Evolutionary conservation across 139 green algal species (phyloP), one percentile per base, ranked within the genome.

Genomic region (Tetradesmus lagerheimii): DNA sequence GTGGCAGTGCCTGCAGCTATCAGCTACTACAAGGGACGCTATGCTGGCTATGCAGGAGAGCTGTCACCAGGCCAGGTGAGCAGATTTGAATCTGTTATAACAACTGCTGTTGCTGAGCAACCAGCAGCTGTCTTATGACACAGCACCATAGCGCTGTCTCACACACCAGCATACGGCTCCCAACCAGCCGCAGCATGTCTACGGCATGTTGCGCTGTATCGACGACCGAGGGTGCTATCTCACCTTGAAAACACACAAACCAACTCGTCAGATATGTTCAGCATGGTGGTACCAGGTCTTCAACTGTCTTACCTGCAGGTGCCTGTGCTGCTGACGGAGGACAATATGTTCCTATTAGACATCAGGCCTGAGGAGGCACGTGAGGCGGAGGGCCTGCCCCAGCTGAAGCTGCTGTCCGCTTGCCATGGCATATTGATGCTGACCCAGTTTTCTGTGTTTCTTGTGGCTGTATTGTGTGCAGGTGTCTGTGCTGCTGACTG

Each of bases 341-440:
- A 94, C 20, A 29, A 47, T 23, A 90, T 94, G 8, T 67, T 96
- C 43, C 91, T 96, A 76, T 77, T 96, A 29, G 94, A 96, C 77
- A 88, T 96, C 25, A 89, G 94, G 29, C 29, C 84, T 31, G 91
- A 94, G 62, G 80, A 75, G 77, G 57, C 90, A 85, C 90, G 94
- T 29, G 80, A 91, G 35, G 29, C 83, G 57, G 41, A 80, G 0
- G 93, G 94, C 27, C 45, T 96, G 89, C 89, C 90, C 1, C 87
- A 94, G 79, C 91, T 96, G 38, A 92, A 93, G 85, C 90, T 91
- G 8, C 89, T n/a, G n/a, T n/a, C n/a, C n/a, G n/a, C n/a, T n/a
- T n/a, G n/a, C n/a, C n/a, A n/a, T n/a, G n/a, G n/a, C n/a, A n/a
- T n/a, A n/a, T n/a, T n/a, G n/a, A n/a, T n/a, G n/a, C n/a, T n/a